Evolutionary conservation across 2,329 filamentous ascomycete species (phyloP).

Genomic region (Diaporthe sp.): DNA sequence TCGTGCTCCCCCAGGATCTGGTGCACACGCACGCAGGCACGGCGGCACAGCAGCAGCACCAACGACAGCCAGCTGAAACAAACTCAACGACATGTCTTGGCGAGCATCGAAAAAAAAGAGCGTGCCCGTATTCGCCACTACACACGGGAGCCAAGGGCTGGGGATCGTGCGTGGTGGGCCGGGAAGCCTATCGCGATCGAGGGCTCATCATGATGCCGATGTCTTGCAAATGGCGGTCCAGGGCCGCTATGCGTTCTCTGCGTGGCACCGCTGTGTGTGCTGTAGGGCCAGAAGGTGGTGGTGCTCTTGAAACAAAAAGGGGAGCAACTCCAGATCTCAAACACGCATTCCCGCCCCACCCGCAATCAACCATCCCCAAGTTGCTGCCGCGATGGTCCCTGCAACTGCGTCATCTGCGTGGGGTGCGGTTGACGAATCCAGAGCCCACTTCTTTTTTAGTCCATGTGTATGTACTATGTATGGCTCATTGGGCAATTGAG

Average conservation of each 20-base stretch:
- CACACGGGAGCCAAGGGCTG: not conserved
- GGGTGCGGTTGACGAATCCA: slow-evolving; percentile 40
- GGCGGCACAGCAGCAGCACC: too few relatives aligned
- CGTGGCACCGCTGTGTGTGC: not conserved
- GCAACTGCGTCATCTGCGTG: slow-evolving; percentile 40
- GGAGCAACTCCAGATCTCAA: slow-evolving; percentile 31
- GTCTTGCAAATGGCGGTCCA: not conserved
- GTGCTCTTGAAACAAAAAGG: slow-evolving; percentile 28
- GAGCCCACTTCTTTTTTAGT: slow-evolving; percentile 9
- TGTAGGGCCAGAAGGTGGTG: not conserved
- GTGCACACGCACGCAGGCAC: not conserved
- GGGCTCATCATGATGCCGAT: not conserved
- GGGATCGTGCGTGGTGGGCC: not conserved
- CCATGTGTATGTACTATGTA: not conserved
- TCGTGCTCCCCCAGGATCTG: slow-evolving; percentile 15
- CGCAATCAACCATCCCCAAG: slow-evolving; percentile 12
- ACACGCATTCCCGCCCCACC: slow-evolving; percentile 27
- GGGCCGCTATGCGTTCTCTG: slow-evolving; percentile 3
- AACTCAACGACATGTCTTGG: slow-evolving; percentile 17
- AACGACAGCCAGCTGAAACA: slow-evolving; percentile 4
- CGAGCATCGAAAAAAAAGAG: not conserved
- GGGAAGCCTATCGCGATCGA: slow-evolving; percentile 24
- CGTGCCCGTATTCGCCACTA: not conserved
- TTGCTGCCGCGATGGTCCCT: slow-evolving; percentile 30
- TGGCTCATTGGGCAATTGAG: not conserved